Evolutionary conservation across 495 filamentous ascomycete species (phyloP).

Genomic region (Massariosphaeria phaeospora): DNA sequence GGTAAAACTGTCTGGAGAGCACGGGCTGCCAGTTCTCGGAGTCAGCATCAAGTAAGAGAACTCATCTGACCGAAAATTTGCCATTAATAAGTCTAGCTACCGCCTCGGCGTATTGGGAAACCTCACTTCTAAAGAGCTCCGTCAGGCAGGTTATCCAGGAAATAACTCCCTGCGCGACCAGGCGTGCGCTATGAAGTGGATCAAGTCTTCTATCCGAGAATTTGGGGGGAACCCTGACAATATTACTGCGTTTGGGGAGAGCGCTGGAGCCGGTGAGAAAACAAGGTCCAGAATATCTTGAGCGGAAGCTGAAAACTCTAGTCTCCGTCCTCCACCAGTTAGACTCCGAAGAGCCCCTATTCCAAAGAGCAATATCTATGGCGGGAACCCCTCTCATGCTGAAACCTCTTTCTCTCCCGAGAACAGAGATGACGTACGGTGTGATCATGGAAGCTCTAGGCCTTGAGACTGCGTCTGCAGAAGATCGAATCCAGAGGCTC

Average conservation of each 20-base stretch:
- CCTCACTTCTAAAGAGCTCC: slow-evolving; percentile 30
- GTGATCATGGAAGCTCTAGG: slow-evolving; percentile 40
- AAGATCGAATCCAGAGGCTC: slow-evolving; percentile 39
- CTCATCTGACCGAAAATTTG: neutral
- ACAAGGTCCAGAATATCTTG: too few relatives aligned
- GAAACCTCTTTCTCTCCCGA: slow-evolving; percentile 34
- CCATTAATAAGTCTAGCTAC: slow-evolving; percentile 19
- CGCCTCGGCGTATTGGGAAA: slow-evolving; percentile 30
- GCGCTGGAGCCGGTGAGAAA: slow-evolving; percentile 27
- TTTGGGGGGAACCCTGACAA: slow-evolving; percentile 25
- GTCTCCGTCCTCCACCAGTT: slow-evolving; percentile 43
- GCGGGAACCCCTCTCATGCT: slow-evolving; percentile 41
- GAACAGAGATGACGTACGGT: slow-evolving; percentile 42
- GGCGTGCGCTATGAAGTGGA: slow-evolving; percentile 26
- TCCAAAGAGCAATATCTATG: slow-evolving; percentile 44
- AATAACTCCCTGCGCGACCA: slow-evolving; percentile 34
- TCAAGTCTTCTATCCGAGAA: slow-evolving; percentile 14
- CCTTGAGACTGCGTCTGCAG: slow-evolving; percentile 31
- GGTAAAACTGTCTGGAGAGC: slow-evolving; percentile 19
- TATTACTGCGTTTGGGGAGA: slow-evolving; percentile 30
- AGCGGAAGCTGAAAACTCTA: too few relatives aligned
- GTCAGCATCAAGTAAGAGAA: slow-evolving; percentile 28
- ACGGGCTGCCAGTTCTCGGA: slow-evolving; percentile 18
- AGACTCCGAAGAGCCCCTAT: slow-evolving; percentile 40
- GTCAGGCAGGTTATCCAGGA: slow-evolving; percentile 28